Base-by-base conservation (phyloP, 1,284 basidiomycete species). In the Leccinum angustisporum region DNA sequence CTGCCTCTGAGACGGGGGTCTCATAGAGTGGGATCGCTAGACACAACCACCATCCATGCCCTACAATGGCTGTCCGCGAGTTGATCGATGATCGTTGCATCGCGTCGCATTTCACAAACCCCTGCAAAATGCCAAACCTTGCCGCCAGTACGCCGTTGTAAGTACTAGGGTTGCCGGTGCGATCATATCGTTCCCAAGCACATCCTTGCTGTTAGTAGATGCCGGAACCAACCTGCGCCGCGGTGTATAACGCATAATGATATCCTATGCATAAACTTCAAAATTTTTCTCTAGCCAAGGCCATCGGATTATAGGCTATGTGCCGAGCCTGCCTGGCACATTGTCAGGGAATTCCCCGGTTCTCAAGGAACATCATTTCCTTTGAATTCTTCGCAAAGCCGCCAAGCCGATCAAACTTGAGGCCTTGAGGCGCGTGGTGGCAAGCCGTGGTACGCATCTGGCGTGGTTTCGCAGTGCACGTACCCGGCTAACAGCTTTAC, bases 1-100 rank as follows among this genome's bases (percentile, higher is more conserved):
- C 83, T 98, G 52, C 90, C 90, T 34, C 83, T 98, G n/a, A n/a
- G n/a, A n/a, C 30, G 96, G 95, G 25, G 92, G 92, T 5, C 70
- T 92, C 14, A 75, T 93, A 59, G 83, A 85, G 68, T 92, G 90
- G 90, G 79, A 83, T 50, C 56, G 52, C 31, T 74, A 69, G 58
- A 43, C 18, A 50, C n/a, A 13, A 13, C n/a, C 52, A 34, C 38
- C 53, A 34, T 46, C 25, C 51, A 36, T 51, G 54, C 50, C 31
- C 5, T 31, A 57, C 58, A 50, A 27, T 50, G 21, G 50, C 34
- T 16, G 43, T 62, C 67, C 71, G 70, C 65, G 70, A 63, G 54
- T 59, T 72, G 59, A 50, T 55, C 18, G 27, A n/a, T n/a, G n/a
- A n/a, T n/a, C n/a, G n/a, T 53, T 30, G 30, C 51, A 33, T 57